A percentile compares a stretch with the other conserved stretches of the same genome.
Evolutionary conservation across 805 yeast species (phyloP).

Genomic region (Wickerhamomyces sydowiorum): DNA sequence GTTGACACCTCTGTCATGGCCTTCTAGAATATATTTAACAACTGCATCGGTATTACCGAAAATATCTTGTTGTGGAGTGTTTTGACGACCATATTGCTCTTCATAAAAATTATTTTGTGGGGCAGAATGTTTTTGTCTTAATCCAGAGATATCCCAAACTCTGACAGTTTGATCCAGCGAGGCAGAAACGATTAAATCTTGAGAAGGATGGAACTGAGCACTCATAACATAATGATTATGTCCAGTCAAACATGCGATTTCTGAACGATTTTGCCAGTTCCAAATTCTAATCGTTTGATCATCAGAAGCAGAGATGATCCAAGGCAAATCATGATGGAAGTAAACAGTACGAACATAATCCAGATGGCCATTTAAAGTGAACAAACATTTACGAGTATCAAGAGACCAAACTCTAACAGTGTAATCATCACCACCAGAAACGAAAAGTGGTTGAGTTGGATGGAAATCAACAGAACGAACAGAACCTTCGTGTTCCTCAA

Average conservation of each 20-base stretch:
- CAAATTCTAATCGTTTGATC: slow-evolving; percentile 98
- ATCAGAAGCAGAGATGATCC: slow-evolving; percentile 94
- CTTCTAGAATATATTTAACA: slow-evolving; percentile 93
- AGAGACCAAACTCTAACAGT: slow-evolving; percentile 94
- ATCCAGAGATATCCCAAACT: slow-evolving; percentile 96
- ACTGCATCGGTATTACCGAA: slow-evolving; percentile 93
- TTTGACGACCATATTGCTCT: slow-evolving; percentile 42
- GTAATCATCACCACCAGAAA: slow-evolving; percentile 96
- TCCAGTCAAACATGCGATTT: slow-evolving; percentile 94
- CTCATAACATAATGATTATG: slow-evolving; percentile 98
- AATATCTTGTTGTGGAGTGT: slow-evolving; percentile 80
- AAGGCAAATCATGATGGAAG: slow-evolving; percentile 94
- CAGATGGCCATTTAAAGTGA: slow-evolving; percentile 88
- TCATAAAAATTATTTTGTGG: slow-evolving; percentile 44
- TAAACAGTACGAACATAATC: slow-evolving; percentile 93
- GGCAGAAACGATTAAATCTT: slow-evolving; percentile 91
- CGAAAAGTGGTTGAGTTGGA: slow-evolving; percentile 96
- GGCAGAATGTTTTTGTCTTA: slow-evolving; percentile 93
- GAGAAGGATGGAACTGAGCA: slow-evolving; percentile 95
- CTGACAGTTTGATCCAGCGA: slow-evolving; percentile 98
- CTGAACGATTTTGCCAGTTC: slow-evolving; percentile 99
- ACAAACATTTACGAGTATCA: slow-evolving; percentile 83
- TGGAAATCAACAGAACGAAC: slow-evolving; percentile 95
- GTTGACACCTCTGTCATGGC: slow-evolving; percentile 97
- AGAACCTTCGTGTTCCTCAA: slow-evolving; percentile 98